Evolutionary conservation across 495 filamentous ascomycete genomes (phyloP).

Genomic region (Elasticomyces elasticus): DNA sequence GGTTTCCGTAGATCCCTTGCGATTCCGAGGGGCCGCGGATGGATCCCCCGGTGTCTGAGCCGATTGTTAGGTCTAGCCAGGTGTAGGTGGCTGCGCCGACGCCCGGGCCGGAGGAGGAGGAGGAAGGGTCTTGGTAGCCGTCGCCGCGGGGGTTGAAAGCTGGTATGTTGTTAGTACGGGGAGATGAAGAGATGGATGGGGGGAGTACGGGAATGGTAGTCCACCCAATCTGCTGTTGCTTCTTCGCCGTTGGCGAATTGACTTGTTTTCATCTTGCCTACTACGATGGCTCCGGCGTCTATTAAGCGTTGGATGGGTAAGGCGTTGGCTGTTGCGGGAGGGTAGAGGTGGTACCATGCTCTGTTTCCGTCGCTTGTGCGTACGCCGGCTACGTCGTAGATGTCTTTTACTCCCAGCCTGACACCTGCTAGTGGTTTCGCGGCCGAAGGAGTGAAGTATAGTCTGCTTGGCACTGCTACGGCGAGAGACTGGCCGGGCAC

Average conservation of each 20-base stretch:
- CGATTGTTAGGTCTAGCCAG: conserved; percentile 31
- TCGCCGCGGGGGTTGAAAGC: conserved; percentile 17
- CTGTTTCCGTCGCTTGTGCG: conserved; percentile 46
- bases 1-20: conserved; percentile 42
- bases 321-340: conserved; percentile 37
- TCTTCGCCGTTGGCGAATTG: conserved; percentile 51
- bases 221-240: conserved; percentile 45
- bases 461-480: conserved; percentile 44
- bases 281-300: conserved; percentile 47
- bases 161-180: too few species aligned
- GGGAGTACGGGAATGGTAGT: conserved; percentile 27
- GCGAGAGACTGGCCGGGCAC: conserved; percentile 33
- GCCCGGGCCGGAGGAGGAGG: conserved; percentile 28
- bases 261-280: conserved; percentile 50
- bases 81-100: conserved; percentile 24
- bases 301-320: conserved; percentile 46
- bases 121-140: conserved; percentile 30
- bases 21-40: conserved; percentile 41
- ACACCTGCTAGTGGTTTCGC: conserved; percentile 31
- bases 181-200: too few species aligned
- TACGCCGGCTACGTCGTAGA: conserved; percentile 47
- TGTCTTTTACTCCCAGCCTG: conserved; percentile 54
- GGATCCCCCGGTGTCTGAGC: conserved; percentile 36
- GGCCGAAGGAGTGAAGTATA: conserved; percentile 36
- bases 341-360: conserved; percentile 46